A percentile compares a stretch with the other conserved stretches of the same genome.
These are phyloP conservation scores for Pisolithus marmoratus DNA, from an alignment of 768 basidiomycete species.

Conservation along the genomic window DNA sequence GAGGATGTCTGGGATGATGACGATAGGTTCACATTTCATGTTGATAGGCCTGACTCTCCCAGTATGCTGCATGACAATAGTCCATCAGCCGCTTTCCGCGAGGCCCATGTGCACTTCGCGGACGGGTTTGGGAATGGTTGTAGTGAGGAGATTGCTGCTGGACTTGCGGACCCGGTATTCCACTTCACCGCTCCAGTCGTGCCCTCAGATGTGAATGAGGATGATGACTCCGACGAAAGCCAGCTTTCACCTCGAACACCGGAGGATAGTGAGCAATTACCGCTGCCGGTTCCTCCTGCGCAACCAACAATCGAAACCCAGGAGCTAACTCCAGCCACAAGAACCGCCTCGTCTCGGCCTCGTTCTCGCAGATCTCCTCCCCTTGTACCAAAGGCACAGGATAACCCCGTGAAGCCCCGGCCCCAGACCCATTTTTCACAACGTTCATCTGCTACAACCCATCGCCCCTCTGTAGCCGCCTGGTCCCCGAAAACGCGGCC, in stretches of 20 bases:
- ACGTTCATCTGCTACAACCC: background rate
- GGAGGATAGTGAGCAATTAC: conserved; percentile 17
- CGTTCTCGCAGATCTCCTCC: conserved; percentile 17
- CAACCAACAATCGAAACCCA: background rate
- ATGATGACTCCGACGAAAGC: conserved; percentile 24
- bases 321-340: conserved; percentile 11
- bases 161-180: conserved; percentile 11
- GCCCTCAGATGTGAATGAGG: conserved; percentile 23
- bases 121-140: conserved; percentile 6
- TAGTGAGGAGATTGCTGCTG: conserved; percentile 2
- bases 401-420: background rate
- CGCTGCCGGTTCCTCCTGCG: conserved; percentile 1
- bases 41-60: conserved; percentile 5
- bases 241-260: conserved; percentile 22
- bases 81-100: background rate
- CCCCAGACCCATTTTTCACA: background rate
- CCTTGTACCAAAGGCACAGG: background rate
- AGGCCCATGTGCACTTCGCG: conserved; percentile 5
- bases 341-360: conserved; percentile 21
- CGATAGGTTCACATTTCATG: conserved; percentile 15
- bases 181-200: conserved; percentile 15
- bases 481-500: conserved; percentile 5
- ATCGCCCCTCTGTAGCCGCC: background rate
- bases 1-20: conserved; percentile 20
- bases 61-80: background rate